Base-by-base conservation (phyloP, 2,329 filamentous ascomycete species). In the Alternaria ethzedia region DNA sequence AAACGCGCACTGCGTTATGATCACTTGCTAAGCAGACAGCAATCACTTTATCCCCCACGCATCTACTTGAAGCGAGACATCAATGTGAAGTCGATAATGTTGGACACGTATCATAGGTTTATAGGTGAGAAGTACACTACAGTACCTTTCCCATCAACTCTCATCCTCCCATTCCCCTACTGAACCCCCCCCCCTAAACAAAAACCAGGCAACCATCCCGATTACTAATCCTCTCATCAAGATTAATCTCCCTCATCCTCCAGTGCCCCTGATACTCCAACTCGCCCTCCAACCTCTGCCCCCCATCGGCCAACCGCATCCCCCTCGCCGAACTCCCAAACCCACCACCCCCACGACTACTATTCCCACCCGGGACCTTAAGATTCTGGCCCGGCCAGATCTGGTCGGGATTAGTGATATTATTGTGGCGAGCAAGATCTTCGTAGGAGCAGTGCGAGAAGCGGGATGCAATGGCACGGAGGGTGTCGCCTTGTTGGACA, bases 361-460 rank as follows among this genome's bases (percentile, higher is more conserved):
- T 68, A 5, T 68, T 54, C 1, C 70, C 71, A 10, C 71, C 70
- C 3, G 72, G 73, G 3, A 75, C 54, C 47, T 70, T 65, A 21
- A 75, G 43, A 6, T 67, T 68, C 67, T 75, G 72, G 2, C 73
- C 73, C 1, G 72, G 72, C 61, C 72, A 75, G 20, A 75, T 74
- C 65, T 73, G 67, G 25, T 75, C 73, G 0, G 71, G 58, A 17
- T 75, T 75, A 32, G 54, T 56, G 20, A 75, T 73, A 32, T 71
- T 69, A 57, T 75, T 75, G 55, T 74, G 70, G 4, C 70, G 60
- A 1, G 72, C 69, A 4, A 75, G 58, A 0, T 75, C 70, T 6
- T 75, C 70, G n/a, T 65, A 74, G 2, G 69, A 66, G 66, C 73
- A 75, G 55, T 75, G 67, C 8, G 52, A 64, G 61, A 68, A 70